These are phyloP conservation scores for Kwoniella mangroviensis DNA, from an alignment of 768 basidiomycete species.

Conservation along the genomic window DNA sequence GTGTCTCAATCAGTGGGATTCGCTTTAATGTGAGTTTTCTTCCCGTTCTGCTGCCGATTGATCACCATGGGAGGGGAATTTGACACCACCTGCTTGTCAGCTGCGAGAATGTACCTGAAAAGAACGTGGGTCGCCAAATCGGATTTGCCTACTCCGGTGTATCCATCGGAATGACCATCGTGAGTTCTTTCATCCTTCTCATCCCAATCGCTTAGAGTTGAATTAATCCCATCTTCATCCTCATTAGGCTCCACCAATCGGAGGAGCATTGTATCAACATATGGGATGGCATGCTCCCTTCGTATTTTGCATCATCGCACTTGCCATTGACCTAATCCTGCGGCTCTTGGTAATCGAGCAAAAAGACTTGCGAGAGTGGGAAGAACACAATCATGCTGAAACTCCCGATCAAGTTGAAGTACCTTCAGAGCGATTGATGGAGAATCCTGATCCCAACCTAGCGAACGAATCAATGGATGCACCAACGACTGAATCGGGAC, in stretches of 20 bases:
- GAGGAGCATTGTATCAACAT: conserved; percentile 45
- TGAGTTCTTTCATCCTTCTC: conserved; percentile 21
- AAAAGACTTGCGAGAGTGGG: conserved; percentile 29
- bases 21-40: conserved; percentile 25
- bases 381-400: background rate
- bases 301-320: conserved; percentile 48
- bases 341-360: conserved; percentile 49
- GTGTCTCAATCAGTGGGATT: conserved; percentile 19
- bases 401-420: background rate
- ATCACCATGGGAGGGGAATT: too few relatives aligned
- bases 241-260: conserved; percentile 41
- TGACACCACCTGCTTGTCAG: conserved; percentile 12
- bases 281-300: conserved; percentile 54
- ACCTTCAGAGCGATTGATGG: background rate
- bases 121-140: conserved; percentile 47
- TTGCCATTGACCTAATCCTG: conserved; percentile 40
- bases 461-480: too few relatives aligned
- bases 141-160: conserved; percentile 50
- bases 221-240: background rate
- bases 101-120: conserved; percentile 46
- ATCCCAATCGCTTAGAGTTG: background rate
- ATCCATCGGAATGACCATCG: conserved; percentile 43
- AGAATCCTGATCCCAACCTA: background rate
- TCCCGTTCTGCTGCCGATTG: too few relatives aligned
- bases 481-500: background rate